A percentile compares a stretch with the other conserved stretches of the same genome.
Conservation (phyloP, 139 green algal genomes). For the Astrephomene gubernaculifera region DNA sequence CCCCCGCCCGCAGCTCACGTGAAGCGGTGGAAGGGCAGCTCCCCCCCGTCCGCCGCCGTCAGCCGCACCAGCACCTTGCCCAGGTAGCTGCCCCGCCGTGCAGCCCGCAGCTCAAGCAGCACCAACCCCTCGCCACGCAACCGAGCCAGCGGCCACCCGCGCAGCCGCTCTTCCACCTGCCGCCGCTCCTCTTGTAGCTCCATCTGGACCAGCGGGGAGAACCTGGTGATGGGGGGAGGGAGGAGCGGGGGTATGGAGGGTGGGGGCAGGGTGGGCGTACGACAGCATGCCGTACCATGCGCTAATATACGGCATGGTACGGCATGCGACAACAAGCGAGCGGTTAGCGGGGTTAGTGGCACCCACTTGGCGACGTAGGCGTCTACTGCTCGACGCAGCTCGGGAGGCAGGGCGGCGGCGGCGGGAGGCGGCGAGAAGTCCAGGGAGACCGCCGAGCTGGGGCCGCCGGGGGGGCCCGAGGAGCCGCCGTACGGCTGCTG, state of each 20-base stretch:
- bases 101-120: conserved; percentile 7
- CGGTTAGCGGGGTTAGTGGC: no score
- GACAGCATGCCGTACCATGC: no score
- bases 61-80: conserved; percentile 40
- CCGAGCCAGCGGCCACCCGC: conserved; percentile 9
- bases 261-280: not conserved
- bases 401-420: not conserved
- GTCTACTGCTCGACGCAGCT: conserved; percentile 2
- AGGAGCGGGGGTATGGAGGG: not conserved
- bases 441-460: not conserved
- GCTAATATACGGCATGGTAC: no score
- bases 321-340: no score
- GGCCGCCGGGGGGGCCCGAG: not conserved
- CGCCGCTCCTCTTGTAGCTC: conserved; percentile 48
- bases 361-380: conserved; percentile 30
- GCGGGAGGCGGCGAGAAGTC: conserved; percentile 43
- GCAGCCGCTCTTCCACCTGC: conserved; percentile 43
- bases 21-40: conserved; percentile 53
- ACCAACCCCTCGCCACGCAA: conserved; percentile 39
- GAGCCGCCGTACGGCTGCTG: not conserved
- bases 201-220: conserved; percentile 38
- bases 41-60: conserved; percentile 9
- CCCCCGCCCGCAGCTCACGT: conserved; percentile 16
- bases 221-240: not conserved
- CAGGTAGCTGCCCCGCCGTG: conserved; percentile 33